phyloP scores from a whole-genome alignment of 169 alveolate genomes.

The Plasmodium adleri region DNA sequence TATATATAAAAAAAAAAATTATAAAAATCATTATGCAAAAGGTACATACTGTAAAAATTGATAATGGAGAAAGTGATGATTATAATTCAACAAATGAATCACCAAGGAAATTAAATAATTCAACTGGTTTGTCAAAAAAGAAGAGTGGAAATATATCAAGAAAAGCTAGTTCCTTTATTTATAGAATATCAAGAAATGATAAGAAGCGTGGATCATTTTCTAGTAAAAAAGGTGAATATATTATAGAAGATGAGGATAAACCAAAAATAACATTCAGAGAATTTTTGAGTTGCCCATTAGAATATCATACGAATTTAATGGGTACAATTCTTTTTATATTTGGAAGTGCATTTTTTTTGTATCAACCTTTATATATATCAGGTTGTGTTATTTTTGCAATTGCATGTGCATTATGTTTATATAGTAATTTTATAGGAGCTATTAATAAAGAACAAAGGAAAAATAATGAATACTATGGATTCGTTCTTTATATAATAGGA shows the following conservation, averaged over 20 bases:
- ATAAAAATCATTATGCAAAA: slow-evolving; percentile 7
- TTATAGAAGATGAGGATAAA: neutral
- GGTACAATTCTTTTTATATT: slow-evolving; percentile 52
- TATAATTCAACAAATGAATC: slow-evolving; percentile 27
- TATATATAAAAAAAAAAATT: too few relatives aligned
- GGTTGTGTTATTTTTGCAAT: slow-evolving; percentile 68
- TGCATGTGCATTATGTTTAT: slow-evolving; percentile 38
- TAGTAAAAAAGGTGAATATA: neutral
- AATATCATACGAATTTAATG: slow-evolving; percentile 39
- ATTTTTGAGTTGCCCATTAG: slow-evolving; percentile 38
- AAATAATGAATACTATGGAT: slow-evolving; percentile 39
- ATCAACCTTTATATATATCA: slow-evolving; percentile 15
- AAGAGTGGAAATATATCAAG: neutral
- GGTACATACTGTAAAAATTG: slow-evolving; percentile 22
- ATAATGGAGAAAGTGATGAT: slow-evolving; percentile 22
- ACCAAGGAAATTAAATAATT: neutral
- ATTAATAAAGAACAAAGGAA: neutral
- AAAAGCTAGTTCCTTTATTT: neutral
- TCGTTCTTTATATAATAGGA: slow-evolving; percentile 24
- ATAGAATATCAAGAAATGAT: neutral
- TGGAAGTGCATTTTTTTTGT: slow-evolving; percentile 49
- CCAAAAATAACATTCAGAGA: slow-evolving; percentile 4
- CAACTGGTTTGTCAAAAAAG: slow-evolving; percentile 15
- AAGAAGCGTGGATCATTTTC: neutral
- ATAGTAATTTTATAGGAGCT: slow-evolving; percentile 34